These are phyloP conservation scores for Primulina tabacum DNA, from an alignment of 257 asterid genomes.

Conservation along the genomic window DNA sequence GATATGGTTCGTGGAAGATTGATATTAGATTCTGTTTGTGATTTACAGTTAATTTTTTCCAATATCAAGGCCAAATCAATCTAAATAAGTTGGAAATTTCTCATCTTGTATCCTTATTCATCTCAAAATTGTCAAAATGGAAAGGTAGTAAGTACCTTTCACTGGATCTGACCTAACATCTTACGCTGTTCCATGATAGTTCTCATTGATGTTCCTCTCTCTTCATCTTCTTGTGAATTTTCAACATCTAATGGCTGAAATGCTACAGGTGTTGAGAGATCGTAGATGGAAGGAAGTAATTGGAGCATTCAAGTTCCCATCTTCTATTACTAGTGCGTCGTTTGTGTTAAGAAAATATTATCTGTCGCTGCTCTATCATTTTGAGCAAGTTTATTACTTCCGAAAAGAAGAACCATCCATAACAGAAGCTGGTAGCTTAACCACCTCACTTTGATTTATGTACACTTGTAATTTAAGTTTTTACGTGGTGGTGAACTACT, in stretches of 20 bases:
- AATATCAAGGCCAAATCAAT: neutral
- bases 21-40: neutral
- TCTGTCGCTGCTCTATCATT: slow-evolving; percentile 80
- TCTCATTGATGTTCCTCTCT: neutral
- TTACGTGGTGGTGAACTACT: slow-evolving; percentile 15
- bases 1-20: neutral
- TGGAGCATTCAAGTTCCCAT: slow-evolving; percentile 75
- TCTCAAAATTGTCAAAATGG: slow-evolving; percentile 17
- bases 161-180: neutral
- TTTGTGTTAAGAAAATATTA: slow-evolving; percentile 77
- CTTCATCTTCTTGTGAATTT: slow-evolving; percentile 10
- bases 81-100: neutral
- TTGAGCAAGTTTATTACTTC: slow-evolving; percentile 91
- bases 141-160: slow-evolving; percentile 16
- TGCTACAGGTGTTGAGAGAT: slow-evolving; percentile 68
- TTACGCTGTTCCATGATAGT: neutral
- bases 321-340: slow-evolving; percentile 78
- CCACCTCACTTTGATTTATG: slow-evolving; percentile 12
- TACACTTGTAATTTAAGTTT: slow-evolving; percentile 10
- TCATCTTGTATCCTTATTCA: neutral
- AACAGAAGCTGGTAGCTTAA: slow-evolving; percentile 42
- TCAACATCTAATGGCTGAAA: slow-evolving; percentile 17
- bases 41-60: neutral
- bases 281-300: slow-evolving; percentile 90
- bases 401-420: slow-evolving; percentile 61